phyloP scores from a whole-genome alignment of 2,329 filamentous ascomycete species.

The Aspergillus fructus region DNA sequence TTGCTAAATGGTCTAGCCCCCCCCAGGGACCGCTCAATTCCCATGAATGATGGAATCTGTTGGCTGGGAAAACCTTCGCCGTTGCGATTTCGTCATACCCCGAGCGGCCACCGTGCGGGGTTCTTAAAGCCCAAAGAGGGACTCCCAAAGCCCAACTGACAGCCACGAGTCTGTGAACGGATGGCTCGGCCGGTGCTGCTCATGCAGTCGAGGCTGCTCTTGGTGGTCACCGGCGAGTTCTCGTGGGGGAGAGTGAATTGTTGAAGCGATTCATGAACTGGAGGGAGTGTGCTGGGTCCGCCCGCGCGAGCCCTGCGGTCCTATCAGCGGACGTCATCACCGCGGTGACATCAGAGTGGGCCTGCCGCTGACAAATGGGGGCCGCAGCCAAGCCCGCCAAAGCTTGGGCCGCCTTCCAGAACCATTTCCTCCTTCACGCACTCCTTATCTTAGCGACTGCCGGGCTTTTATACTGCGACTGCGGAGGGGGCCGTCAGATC shows the following conservation, averaged over 20 bases:
- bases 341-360: constrained; percentile 7
- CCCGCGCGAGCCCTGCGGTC: constrained; percentile 2
- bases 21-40: constrained; percentile 10
- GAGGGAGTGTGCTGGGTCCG: background rate
- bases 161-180: background rate
- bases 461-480: too few species aligned
- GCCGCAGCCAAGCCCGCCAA: constrained; percentile 8
- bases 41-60: background rate
- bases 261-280: constrained; percentile 11
- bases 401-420: constrained; percentile 14
- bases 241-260: background rate
- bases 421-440: background rate
- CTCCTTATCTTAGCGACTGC: too few species aligned
- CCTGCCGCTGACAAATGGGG: constrained; percentile 3
- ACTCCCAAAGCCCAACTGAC: background rate
- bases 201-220: too few species aligned
- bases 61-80: constrained; percentile 4
- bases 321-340: constrained; percentile 5
- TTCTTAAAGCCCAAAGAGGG: background rate
- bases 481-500: background rate
- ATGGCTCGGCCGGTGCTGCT: too few species aligned
- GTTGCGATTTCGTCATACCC: constrained; percentile 9
- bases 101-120: background rate
- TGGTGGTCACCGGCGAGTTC: background rate
- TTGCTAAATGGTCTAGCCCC: constrained; percentile 7